phyloP scores from a whole-genome alignment of 345 rosid species.

The Reutealis trisperma region DNA sequence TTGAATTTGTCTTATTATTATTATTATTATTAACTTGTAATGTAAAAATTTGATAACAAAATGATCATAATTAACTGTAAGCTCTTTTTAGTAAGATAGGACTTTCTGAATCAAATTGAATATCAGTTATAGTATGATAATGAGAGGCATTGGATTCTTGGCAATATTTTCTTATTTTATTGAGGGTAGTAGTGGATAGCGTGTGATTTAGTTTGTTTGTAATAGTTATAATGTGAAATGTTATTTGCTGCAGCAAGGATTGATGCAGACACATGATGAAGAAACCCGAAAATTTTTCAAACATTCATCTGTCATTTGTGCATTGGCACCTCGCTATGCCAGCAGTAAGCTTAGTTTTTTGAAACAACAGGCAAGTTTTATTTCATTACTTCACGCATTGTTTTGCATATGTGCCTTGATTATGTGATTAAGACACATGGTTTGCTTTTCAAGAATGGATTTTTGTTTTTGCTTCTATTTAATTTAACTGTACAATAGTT shows the following conservation, averaged over 20 bases:
- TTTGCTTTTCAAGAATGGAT: background rate
- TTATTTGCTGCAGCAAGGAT: constrained; percentile 60
- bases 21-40: background rate
- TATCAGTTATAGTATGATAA: background rate
- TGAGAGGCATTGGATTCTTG: background rate
- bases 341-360: constrained; percentile 79
- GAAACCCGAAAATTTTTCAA: constrained; percentile 85
- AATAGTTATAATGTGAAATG: background rate
- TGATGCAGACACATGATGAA: constrained; percentile 94
- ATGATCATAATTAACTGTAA: background rate
- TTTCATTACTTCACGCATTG: background rate
- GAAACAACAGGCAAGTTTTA: constrained; percentile 54
- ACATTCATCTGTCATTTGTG: constrained; percentile 95
- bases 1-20: background rate
- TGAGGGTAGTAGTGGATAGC: background rate
- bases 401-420: background rate
- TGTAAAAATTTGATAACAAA: background rate
- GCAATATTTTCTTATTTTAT: background rate
- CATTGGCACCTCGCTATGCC: constrained; percentile 82
- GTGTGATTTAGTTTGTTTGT: background rate
- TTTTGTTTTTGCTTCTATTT: background rate
- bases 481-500: background rate
- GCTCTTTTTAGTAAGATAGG: background rate
- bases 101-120: background rate
- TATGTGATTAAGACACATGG: background rate